A percentile compares a stretch with the other conserved stretches of the same genome.
Conservation (phyloP, 805 yeast genomes). For the Scheffersomyces ergatensis region DNA sequence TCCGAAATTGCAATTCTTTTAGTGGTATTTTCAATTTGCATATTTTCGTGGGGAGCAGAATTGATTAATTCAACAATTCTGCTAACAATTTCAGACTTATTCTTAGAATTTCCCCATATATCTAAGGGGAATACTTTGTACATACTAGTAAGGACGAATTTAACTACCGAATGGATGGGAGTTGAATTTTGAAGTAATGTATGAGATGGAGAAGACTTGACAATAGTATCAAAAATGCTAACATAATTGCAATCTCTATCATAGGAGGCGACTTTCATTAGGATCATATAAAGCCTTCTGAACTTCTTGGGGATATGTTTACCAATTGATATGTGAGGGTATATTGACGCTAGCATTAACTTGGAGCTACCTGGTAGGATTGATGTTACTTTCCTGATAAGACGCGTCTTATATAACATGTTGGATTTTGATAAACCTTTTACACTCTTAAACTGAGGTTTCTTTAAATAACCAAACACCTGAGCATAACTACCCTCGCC, state of each 20-base stretch:
- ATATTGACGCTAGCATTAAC: not conserved
- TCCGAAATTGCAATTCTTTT: conserved; percentile 38
- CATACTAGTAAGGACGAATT: conserved; percentile 41
- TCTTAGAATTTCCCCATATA: conserved; percentile 51
- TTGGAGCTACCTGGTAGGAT: not conserved
- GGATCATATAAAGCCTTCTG: not conserved
- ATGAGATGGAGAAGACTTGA: not conserved
- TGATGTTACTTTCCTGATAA: not conserved
- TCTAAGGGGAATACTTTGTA: conserved; percentile 50
- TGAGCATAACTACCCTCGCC: conserved; percentile 14
- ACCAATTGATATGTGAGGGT: not conserved
- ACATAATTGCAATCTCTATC: not conserved
- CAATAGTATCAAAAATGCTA: not conserved
- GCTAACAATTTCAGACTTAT: conserved; percentile 40
- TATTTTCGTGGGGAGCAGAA: conserved; percentile 32
- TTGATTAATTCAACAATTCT: conserved; percentile 36
- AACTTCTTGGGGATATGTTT: not conserved
- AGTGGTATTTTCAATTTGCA: conserved; percentile 29
- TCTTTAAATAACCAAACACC: conserved; percentile 21
- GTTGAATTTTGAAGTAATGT: conserved; percentile 24
- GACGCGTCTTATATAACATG: conserved; percentile 2
- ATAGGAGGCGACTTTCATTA: not conserved
- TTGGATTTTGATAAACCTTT: not conserved
- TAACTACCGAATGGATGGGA: conserved; percentile 30
- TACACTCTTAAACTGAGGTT: not conserved